Evolutionary conservation across 371 early-diverging fungal species (phyloP), one percentile per base, ranked within the genome.

Genomic region (Rhizopus sp.): DNA sequence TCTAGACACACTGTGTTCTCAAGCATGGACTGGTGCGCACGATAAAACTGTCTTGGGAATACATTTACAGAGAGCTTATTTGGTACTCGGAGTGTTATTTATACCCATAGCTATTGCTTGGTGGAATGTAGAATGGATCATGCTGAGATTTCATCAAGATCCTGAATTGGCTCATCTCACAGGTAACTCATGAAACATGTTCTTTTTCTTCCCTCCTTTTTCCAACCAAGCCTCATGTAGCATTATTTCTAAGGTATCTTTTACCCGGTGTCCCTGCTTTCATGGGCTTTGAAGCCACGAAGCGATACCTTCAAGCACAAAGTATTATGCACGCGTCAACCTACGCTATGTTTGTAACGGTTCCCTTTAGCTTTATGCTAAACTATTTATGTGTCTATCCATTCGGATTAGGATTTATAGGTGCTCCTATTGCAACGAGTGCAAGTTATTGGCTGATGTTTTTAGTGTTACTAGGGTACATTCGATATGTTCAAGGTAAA

Each of bases 1-100:
- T 0, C 75, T 96, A 17, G 95, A 96, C 68, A 93, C 95, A 4
- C 75, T 96, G 46, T 93, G 94, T 60, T 87, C 90, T 23, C 95
- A 96, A 71, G 83, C 92, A 23, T 91, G 79, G 69, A 93, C 94
- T 0, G 93, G 85, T 0, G 72, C 86, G 6, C 68, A 63, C 16
- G 91, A 93, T 71, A 81, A 81, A 51, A 84, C 83, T 31, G 63
- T 86, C 8, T 72, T 92, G 5, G 95, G 95, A 9, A 73, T 92
- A 13, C 89, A 93, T 52, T 66, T 95, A 38, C 93, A 94, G 71
- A 84, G 96, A 10, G 88, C 89, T 0, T 79, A 94, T n/a, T 65
- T 94, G 10, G 75, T 93, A 50, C 73, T 90, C 54, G 51, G 80
- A 40, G 1, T 88, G 5, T 57, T 93, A 32, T 78, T 85, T 46